phyloP scores from a whole-genome alignment of 2,329 filamentous ascomycete genomes.

The Geosmithia flava region DNA sequence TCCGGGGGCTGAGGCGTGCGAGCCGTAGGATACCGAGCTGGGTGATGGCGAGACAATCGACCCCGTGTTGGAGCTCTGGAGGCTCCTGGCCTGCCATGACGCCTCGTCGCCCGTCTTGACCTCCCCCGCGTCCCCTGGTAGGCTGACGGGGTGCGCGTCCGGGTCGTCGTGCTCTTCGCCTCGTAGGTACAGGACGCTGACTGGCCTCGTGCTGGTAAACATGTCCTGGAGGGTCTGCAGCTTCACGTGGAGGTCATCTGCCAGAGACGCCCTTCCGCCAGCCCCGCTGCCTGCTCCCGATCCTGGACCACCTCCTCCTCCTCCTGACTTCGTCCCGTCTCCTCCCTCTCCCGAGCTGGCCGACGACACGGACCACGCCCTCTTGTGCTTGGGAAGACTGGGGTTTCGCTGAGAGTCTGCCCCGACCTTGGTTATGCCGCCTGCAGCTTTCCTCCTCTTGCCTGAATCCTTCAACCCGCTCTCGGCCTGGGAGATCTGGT shows the following conservation, averaged over 20 bases:
- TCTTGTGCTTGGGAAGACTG: conserved; percentile 83
- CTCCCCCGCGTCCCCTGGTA: conserved; percentile 57
- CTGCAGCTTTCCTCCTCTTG: conserved; percentile 42
- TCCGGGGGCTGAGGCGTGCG: conserved; percentile 31
- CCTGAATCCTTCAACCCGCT: conserved; percentile 54
- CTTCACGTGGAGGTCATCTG: conserved; percentile 71
- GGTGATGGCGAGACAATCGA: conserved; percentile 56
- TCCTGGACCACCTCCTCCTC: conserved; percentile 2
- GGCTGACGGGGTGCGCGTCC: conserved; percentile 62
- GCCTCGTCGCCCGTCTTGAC: conserved; percentile 37
- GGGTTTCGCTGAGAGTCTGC: conserved; percentile 47
- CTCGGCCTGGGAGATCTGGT: conserved; percentile 74
- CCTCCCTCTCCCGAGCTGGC: conserved; percentile 43
- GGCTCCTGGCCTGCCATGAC: conserved; percentile 39
- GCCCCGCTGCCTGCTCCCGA: conserved; percentile 1
- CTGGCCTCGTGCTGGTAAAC: conserved; percentile 72
- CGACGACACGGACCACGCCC: conserved; percentile 92
- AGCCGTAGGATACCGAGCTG: conserved; percentile 51
- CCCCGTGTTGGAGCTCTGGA: conserved; percentile 43
- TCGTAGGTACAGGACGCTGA: conserved; percentile 66
- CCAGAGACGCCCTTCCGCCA: conserved; percentile 35
- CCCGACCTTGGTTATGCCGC: conserved; percentile 32
- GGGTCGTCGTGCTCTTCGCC: conserved; percentile 71
- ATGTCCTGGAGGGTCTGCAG: conserved; percentile 71
- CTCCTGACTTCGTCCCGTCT: conserved; percentile 14